Percentiles rank a stretch among this genome's conserved stretches.
These are phyloP conservation scores for Metrosideros polymorpha DNA, from an alignment of 441 rosid species.

Conservation along the genomic window DNA sequence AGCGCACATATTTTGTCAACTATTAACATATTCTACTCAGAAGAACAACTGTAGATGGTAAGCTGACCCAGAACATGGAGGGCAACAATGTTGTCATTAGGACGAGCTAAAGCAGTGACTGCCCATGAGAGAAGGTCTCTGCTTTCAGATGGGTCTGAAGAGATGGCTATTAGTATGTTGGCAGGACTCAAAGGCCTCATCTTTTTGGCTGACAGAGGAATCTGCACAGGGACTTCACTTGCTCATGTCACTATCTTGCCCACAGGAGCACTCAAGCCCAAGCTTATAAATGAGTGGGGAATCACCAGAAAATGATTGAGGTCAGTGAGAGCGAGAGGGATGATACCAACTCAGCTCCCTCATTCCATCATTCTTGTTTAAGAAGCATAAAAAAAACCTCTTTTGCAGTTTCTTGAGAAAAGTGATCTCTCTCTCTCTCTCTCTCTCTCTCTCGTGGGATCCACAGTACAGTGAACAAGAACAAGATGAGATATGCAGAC, in stretches of 20 bases:
- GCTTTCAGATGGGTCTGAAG: constrained; percentile 50
- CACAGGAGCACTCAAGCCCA: background rate
- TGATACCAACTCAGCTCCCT: constrained; percentile 15
- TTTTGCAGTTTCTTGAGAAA: constrained; percentile 4
- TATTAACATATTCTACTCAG: background rate
- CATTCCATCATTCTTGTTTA: constrained; percentile 43
- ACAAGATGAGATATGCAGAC: background rate
- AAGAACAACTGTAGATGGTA: background rate
- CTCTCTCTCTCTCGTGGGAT: background rate
- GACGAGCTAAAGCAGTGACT: constrained; percentile 55
- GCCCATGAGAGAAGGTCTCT: constrained; percentile 77
- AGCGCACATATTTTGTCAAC: background rate
- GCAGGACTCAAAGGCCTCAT: constrained; percentile 32
- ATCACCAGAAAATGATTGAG: constrained; percentile 35
- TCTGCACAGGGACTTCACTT: background rate
- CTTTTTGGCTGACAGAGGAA: background rate
- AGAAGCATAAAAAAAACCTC: constrained; percentile 34
- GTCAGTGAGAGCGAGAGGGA: constrained; percentile 29
- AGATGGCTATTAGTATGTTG: constrained; percentile 60
- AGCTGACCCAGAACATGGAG: constrained; percentile 63
- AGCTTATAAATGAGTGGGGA: constrained; percentile 1
- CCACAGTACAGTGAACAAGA: background rate
- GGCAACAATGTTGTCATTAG: constrained; percentile 60
- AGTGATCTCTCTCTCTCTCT: background rate
- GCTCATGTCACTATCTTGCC: background rate